Conservation (phyloP, 208 protist genomes). For the Plasmodiophora brassicae region DNA sequence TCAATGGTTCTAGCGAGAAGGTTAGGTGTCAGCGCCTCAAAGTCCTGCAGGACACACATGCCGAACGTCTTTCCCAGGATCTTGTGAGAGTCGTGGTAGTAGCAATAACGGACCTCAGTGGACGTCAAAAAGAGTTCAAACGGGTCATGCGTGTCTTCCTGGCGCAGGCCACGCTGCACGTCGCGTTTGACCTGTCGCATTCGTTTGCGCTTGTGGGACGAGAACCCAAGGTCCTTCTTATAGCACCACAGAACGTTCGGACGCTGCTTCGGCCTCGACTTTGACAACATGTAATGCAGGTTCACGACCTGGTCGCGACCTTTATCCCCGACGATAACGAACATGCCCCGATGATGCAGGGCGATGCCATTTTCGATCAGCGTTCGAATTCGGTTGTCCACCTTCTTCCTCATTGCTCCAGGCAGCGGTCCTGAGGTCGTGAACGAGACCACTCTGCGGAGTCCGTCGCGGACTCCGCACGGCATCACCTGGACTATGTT, state of each 20-base stretch:
- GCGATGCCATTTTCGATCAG: slow-evolving; percentile 94
- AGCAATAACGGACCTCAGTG: slow-evolving; percentile 95
- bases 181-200: slow-evolving; percentile 77
- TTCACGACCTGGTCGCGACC: slow-evolving; percentile 93
- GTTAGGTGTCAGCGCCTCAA: slow-evolving; percentile 98
- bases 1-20: slow-evolving; percentile 97
- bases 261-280: slow-evolving; percentile 80
- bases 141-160: slow-evolving; percentile 84
- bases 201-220: slow-evolving; percentile 60
- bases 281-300: slow-evolving; percentile 96
- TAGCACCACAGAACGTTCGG: slow-evolving; percentile 98
- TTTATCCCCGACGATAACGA: slow-evolving; percentile 95
- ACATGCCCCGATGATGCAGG: slow-evolving; percentile 84
- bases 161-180: slow-evolving; percentile 70
- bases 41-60: slow-evolving; percentile 98
- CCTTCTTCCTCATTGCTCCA: slow-evolving; percentile 36
- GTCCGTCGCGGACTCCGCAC: neutral
- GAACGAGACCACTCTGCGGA: neutral
- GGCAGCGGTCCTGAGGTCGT: neutral
- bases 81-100: slow-evolving; percentile 97
- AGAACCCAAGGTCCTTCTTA: slow-evolving; percentile 97
- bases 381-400: slow-evolving; percentile 51
- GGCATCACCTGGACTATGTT: too few relatives aligned
- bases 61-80: slow-evolving; percentile 98
- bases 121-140: slow-evolving; percentile 96